A percentile compares a stretch with the other conserved stretches of the same genome.
phyloP scores from a whole-genome alignment of 306 rosid genomes.

The Luffa acutangula region DNA sequence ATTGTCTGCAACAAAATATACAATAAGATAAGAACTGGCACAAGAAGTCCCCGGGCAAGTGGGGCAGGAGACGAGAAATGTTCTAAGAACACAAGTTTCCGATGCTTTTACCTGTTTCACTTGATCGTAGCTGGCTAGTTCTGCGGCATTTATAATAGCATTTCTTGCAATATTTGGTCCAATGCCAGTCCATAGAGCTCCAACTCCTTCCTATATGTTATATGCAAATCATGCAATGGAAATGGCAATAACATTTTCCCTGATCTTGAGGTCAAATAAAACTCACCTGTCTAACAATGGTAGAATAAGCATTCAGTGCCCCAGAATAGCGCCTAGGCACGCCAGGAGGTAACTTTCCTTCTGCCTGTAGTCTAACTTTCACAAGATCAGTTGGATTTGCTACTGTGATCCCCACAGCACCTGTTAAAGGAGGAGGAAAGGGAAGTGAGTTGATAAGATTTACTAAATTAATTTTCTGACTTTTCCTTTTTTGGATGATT shows the following conservation, averaged over 20 bases:
- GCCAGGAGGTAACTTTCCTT: constrained; percentile 82
- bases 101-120: constrained; percentile 58
- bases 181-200: constrained; percentile 92
- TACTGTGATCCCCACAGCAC: constrained; percentile 67
- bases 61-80: not conserved
- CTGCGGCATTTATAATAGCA: constrained; percentile 94
- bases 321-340: constrained; percentile 91
- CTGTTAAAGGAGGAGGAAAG: constrained; percentile 21
- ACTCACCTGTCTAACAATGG: constrained; percentile 73
- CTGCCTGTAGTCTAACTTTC: constrained; percentile 93
- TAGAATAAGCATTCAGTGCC: constrained; percentile 86
- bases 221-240: not conserved
- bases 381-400: constrained; percentile 99
- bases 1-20: constrained; percentile 53
- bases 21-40: not conserved
- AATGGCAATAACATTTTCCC: not conserved
- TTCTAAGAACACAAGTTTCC: not conserved
- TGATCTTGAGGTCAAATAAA: constrained; percentile 5
- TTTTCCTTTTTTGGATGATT: not conserved
- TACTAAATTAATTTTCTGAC: not conserved
- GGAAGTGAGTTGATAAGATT: not conserved
- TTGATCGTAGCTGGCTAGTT: constrained; percentile 95
- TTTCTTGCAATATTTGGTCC: constrained; percentile 96
- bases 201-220: constrained; percentile 60
- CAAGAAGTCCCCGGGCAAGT: not conserved